Evolutionary conservation across 768 basidiomycete genomes (phyloP).

Genomic region (Sutorius australiensis): DNA sequence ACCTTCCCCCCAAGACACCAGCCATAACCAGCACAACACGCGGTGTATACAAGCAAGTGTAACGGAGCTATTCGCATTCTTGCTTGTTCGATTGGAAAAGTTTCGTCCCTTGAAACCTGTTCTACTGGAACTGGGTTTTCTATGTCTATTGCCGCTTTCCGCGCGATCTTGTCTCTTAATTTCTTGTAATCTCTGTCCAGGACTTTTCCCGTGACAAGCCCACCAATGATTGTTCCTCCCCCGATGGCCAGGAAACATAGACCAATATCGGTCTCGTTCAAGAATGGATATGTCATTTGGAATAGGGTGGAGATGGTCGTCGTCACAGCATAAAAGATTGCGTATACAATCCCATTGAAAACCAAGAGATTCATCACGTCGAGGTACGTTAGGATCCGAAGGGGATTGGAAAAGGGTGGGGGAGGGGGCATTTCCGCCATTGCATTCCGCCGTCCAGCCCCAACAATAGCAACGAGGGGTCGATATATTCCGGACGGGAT

Average conservation of each 20-base stretch:
- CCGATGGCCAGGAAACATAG: constrained; percentile 78
- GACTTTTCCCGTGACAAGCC: constrained; percentile 54
- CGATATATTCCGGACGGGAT: constrained; percentile 24
- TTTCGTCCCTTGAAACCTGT: constrained; percentile 30
- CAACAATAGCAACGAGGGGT: constrained; percentile 26
- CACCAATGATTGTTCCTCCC: constrained; percentile 63
- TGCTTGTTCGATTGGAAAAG: constrained; percentile 61
- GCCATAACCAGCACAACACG: constrained; percentile 51
- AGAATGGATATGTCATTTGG: constrained; percentile 45
- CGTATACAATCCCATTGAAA: constrained; percentile 53
- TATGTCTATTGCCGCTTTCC: constrained; percentile 14
- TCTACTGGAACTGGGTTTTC: constrained; percentile 18
- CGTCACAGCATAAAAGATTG: constrained; percentile 48
- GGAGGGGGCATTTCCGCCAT: constrained; percentile 3
- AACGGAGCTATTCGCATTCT: constrained; percentile 47
- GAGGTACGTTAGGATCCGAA: constrained; percentile 36
- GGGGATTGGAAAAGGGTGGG: constrained; percentile 35
- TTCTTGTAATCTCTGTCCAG: constrained; percentile 63
- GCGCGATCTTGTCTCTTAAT: constrained; percentile 25
- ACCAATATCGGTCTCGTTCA: constrained; percentile 53
- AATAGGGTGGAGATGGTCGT: constrained; percentile 48
- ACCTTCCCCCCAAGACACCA: constrained; percentile 53
- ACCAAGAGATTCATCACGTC: constrained; percentile 38
- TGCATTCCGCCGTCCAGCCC: constrained; percentile 18
- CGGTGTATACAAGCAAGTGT: constrained; percentile 37